phyloP scores from a whole-genome alignment of 108 stramenopile genomes.

The Aurantiochytrium sp. region DNA sequence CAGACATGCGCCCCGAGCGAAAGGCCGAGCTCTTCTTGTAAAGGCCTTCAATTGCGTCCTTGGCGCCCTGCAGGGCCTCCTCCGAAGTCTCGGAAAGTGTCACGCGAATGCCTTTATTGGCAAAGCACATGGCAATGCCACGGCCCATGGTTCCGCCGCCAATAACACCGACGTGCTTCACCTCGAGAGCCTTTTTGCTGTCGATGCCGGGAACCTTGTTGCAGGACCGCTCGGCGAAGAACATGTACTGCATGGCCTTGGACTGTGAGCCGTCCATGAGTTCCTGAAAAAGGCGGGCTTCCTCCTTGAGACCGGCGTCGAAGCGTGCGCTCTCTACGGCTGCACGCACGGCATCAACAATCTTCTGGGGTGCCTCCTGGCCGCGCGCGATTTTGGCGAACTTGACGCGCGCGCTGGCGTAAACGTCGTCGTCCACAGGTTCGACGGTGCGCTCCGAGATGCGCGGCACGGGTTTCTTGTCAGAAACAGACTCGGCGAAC shows the following conservation, averaged over 20 bases:
- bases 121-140: slow-evolving; percentile 88
- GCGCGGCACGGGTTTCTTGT: background rate
- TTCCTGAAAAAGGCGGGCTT: slow-evolving; percentile 52
- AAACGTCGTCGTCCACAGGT: background rate
- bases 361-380: slow-evolving; percentile 24
- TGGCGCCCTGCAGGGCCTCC: slow-evolving; percentile 32
- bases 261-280: slow-evolving; percentile 65
- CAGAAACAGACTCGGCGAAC: background rate
- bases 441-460: background rate
- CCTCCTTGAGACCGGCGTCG: slow-evolving; percentile 23
- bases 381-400: background rate
- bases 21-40: slow-evolving; percentile 26
- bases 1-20: slow-evolving; percentile 29
- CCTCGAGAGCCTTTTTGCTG: background rate
- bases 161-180: slow-evolving; percentile 64
- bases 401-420: background rate
- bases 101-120: slow-evolving; percentile 74
- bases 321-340: slow-evolving; percentile 33
- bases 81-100: slow-evolving; percentile 61
- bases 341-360: slow-evolving; percentile 56
- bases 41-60: background rate
- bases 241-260: slow-evolving; percentile 73
- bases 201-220: slow-evolving; percentile 17
- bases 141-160: slow-evolving; percentile 95
- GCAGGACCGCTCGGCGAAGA: slow-evolving; percentile 80